Base-by-base conservation (phyloP, 345 rosid genomes). In the Rhizophora apiculata region DNA sequence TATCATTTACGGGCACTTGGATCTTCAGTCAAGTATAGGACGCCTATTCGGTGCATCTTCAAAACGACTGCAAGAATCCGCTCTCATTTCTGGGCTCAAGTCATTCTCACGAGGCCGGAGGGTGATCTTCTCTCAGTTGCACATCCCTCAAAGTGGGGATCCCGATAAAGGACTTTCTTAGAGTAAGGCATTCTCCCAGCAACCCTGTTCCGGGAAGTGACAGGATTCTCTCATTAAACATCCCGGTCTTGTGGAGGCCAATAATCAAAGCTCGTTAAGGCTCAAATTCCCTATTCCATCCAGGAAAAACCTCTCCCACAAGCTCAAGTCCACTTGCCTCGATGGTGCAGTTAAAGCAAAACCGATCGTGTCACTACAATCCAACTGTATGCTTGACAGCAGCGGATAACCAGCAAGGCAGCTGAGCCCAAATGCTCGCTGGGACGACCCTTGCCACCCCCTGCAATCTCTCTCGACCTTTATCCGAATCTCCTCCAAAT, bases 241-340 rank as follows among this genome's bases (percentile, higher is more conserved):
- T 88, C 97, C 77, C 88, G 75, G 64, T 96, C 99, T 18, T 86
- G 97, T 0, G 99, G 95, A 1, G 97, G 98, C 95, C 97, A 92
- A 56, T 96, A 92, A 69, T 96, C 90, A 0, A 24, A 92, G 89
- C 69, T 89, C 93, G 3, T 15, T 81, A 5, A 92, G 87, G 76
- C 63, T 80, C 79, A 96, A 73, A 37, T 70, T 65, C 67, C 85
- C 88, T 0, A 92, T 88, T n/a, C 93, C 97, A 1, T 81, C 83
- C 66, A 96, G 78, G 83, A 83, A 89, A 78, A 86, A 89, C 59
- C 99, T 85, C 81, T 90, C 97, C 97, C 99, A 92, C 75, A 87
- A 74, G 78, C 89, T 92, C 76, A 96, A 60, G 76, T 92, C 98
- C 91, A 89, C 85, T 72, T 89, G 84, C 65, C 89, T 91, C 0